Conservation (phyloP, 805 yeast species). For the Yarrowia hollandica region DNA sequence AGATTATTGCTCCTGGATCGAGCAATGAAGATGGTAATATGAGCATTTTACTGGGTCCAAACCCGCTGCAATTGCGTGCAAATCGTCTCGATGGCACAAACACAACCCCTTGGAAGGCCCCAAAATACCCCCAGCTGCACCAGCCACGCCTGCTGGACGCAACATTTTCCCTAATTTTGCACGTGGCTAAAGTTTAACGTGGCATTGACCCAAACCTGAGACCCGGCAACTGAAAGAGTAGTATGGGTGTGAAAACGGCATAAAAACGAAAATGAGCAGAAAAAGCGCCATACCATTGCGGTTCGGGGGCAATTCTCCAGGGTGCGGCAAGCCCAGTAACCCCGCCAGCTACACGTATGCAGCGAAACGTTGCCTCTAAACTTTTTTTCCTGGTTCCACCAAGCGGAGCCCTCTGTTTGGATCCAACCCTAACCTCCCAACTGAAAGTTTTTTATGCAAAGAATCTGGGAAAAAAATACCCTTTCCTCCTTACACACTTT, state of each 20-base stretch:
- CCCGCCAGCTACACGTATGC: too few species aligned
- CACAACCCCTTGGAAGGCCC: not conserved
- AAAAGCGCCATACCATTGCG: not conserved
- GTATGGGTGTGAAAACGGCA: not conserved
- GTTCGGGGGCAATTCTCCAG: not conserved
- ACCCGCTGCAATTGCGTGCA: too few species aligned
- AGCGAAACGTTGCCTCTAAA: conserved; percentile 10
- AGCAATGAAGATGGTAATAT: too few species aligned
- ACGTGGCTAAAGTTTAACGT: conserved; percentile 27
- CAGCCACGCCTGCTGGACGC: conserved; percentile 18
- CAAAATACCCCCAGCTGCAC: not conserved
- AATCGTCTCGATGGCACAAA: too few species aligned
- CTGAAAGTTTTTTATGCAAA: conserved; percentile 22
- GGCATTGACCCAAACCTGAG: conserved; percentile 27
- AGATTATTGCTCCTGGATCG: too few species aligned
- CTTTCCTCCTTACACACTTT: conserved; percentile 25
- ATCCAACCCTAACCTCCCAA: conserved; percentile 3
- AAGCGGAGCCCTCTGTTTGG: not conserved
- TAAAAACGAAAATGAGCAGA: not conserved
- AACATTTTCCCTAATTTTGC: conserved; percentile 9
- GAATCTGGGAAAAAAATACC: conserved; percentile 11
- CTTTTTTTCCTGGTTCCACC: not conserved
- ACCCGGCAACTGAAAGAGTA: too few species aligned
- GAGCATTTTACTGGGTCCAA: too few species aligned
- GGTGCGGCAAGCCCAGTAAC: not conserved